Evolutionary conservation across 208 protist genomes (phyloP), one percentile per base, ranked within the genome.

Genomic region (Novymonas esmeraldas): DNA sequence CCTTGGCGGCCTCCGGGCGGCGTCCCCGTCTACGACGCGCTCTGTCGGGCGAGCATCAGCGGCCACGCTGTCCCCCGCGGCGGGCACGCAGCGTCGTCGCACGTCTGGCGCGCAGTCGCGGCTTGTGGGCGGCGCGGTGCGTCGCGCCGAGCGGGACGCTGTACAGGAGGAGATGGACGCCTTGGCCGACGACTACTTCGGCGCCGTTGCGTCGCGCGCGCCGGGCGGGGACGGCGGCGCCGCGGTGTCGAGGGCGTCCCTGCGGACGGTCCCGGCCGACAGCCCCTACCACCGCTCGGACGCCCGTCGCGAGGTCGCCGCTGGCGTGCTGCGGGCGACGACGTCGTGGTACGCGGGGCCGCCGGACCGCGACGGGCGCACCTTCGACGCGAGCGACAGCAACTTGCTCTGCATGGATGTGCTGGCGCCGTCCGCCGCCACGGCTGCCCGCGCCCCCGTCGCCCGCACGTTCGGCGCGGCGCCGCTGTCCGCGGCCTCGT

Each of bases 381-480:
- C 55, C 16, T 93, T 94, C 65, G 78, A 95, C 50, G 89, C 87
- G n/a, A 89, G 81, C 51, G 87, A 93, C 64, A 78, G 79, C 54
- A 93, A 94, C 57, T 63, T 96, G 49, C 80, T 96, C 13, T 96
- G 92, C 77, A 94, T 95, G 89, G 92, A 93, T 62, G 91, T 94
- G 26, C n/a, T 64, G 20, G 38, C 60, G 36, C 45, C 64, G 3
- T n/a, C 39, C 0, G 26, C 57, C 20, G 36, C 24, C 7, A 24
- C 38, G 2, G 33, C 24, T 54, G 63, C n/a, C 18, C 29, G 52
- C 18, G 56, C 24, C 26, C 38, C 20, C 29, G 22, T 36, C 11
- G 14, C 26, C 28, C 56, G 39, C 14, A 20, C 28, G 41, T 48
- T 48, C 10, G 13, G 69, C 3, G 28, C 24, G 41, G 42, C 34